These are phyloP conservation scores for Stromatinia cepivora DNA, from an alignment of 2,329 filamentous ascomycete species.

Conservation along the genomic window DNA sequence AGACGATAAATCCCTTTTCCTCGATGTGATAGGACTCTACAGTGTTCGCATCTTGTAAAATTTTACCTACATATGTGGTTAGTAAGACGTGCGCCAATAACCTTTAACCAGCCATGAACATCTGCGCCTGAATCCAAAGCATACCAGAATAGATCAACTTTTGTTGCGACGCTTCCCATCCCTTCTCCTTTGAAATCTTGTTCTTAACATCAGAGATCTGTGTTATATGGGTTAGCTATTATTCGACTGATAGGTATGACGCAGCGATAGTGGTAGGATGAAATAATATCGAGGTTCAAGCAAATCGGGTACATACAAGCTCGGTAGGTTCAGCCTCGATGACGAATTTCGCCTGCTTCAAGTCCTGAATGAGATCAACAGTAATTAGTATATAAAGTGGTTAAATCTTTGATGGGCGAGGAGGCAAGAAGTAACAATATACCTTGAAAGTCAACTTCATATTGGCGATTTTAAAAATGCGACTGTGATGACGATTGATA, in stretches of 20 bases:
- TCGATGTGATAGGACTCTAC: conserved; percentile 97
- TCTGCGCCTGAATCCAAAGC: conserved; percentile 35
- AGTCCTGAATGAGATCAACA: conserved; percentile 62
- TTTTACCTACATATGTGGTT: conserved; percentile 70
- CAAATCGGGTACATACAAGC: conserved; percentile 62
- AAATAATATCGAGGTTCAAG: conserved; percentile 4
- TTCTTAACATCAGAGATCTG: conserved; percentile 90
- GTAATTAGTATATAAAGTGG: conserved; percentile 30
- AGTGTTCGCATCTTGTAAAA: conserved; percentile 95
- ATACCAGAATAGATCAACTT: conserved; percentile 98
- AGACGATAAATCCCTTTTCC: conserved; percentile 99
- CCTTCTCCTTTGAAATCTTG: conserved; percentile 88
- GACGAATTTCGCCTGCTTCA: conserved; percentile 98
- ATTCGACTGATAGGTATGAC: conserved; percentile 21
- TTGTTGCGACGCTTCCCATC: conserved; percentile 85
- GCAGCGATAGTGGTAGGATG: background rate
- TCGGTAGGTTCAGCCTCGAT: conserved; percentile 93
- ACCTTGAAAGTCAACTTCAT: conserved; percentile 77
- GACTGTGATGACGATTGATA: background rate
- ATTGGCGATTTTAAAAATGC: conserved; percentile 42
- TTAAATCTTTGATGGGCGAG: conserved; percentile 31
- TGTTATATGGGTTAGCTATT: conserved; percentile 17
- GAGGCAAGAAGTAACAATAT: conserved; percentile 33
- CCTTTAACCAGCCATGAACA: background rate
- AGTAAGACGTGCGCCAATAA: conserved; percentile 31